Conservation (phyloP, 768 basidiomycete genomes). For the Tephrocybe sp. region DNA sequence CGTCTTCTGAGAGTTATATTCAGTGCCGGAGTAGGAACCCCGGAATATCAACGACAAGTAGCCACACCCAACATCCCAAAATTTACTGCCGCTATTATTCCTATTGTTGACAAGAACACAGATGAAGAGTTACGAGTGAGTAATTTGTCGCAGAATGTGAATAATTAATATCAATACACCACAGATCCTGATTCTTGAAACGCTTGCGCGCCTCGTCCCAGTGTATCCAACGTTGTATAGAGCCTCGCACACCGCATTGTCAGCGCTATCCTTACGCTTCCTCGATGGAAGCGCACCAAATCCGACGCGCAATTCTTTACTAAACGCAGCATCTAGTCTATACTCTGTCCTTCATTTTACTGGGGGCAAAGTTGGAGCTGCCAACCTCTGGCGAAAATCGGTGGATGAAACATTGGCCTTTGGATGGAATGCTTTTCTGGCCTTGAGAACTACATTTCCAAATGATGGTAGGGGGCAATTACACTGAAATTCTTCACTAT, state of each 20-base stretch:
- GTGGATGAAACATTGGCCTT: conserved; percentile 68
- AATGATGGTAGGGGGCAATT: conserved; percentile 35
- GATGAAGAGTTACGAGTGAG: conserved; percentile 58
- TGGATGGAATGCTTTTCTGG: conserved; percentile 61
- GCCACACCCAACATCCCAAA: conserved; percentile 72
- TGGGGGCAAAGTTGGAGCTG: conserved; percentile 78
- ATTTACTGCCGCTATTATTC: conserved; percentile 58
- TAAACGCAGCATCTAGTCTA: conserved; percentile 53
- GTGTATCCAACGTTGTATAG: conserved; percentile 70
- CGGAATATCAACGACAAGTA: conserved; percentile 83
- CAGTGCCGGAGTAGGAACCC: conserved; percentile 52
- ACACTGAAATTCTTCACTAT: background rate
- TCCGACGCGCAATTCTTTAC: conserved; percentile 36
- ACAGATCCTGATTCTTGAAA: conserved; percentile 46
- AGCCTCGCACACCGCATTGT: conserved; percentile 51
- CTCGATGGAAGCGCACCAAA: conserved; percentile 54
- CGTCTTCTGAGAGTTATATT: conserved; percentile 65
- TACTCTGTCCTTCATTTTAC: conserved; percentile 66
- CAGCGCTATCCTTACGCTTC: conserved; percentile 51
- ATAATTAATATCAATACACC: background rate
- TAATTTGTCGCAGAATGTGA: background rate
- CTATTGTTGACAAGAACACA: conserved; percentile 49
- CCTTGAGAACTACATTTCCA: conserved; percentile 61
- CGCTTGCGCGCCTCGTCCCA: conserved; percentile 55
- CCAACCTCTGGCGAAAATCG: conserved; percentile 72